phyloP scores from a whole-genome alignment of 768 basidiomycete genomes.

The Hortiboletus campestris region DNA sequence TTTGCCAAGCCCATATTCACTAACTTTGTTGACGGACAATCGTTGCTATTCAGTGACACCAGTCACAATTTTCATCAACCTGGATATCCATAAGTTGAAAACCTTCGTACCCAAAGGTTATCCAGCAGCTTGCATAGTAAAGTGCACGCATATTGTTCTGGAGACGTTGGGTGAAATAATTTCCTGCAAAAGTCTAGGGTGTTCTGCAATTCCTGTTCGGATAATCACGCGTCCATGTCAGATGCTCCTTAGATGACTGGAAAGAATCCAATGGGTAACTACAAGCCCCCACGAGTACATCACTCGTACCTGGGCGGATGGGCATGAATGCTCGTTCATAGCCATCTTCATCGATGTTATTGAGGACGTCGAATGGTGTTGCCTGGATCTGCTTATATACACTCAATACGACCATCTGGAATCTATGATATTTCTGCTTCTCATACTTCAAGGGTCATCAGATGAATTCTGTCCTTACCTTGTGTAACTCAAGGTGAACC shows the following conservation, averaged over 20 bases:
- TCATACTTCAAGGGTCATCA: background rate
- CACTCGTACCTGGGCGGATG: conserved; percentile 39
- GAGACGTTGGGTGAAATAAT: conserved; percentile 67
- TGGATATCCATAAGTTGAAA: too few relatives aligned
- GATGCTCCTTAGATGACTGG: conserved; percentile 78
- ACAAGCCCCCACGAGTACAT: background rate
- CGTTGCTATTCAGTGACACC: too few relatives aligned
- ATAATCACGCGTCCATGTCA: conserved; percentile 69
- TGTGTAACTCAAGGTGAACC: conserved; percentile 48
- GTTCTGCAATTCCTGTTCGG: conserved; percentile 69
- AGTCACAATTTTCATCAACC: too few relatives aligned
- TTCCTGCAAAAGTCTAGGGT: conserved; percentile 77
- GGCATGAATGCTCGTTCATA: conserved; percentile 43
- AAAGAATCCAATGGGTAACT: background rate
- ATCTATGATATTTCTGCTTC: conserved; percentile 21
- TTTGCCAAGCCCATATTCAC: too few relatives aligned
- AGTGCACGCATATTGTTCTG: conserved; percentile 36
- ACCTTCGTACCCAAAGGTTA: too few relatives aligned
- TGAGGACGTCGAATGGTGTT: conserved; percentile 37
- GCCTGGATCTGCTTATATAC: conserved; percentile 46
- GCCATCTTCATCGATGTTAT: conserved; percentile 42
- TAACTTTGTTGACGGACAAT: too few relatives aligned
- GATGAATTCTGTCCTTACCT: conserved; percentile 30
- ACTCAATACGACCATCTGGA: conserved; percentile 39
- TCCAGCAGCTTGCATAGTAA: conserved; percentile 25